These are phyloP conservation scores for Paramecium octaurelia DNA, from an alignment of 73 alveolate species.

Conservation along the genomic window DNA sequence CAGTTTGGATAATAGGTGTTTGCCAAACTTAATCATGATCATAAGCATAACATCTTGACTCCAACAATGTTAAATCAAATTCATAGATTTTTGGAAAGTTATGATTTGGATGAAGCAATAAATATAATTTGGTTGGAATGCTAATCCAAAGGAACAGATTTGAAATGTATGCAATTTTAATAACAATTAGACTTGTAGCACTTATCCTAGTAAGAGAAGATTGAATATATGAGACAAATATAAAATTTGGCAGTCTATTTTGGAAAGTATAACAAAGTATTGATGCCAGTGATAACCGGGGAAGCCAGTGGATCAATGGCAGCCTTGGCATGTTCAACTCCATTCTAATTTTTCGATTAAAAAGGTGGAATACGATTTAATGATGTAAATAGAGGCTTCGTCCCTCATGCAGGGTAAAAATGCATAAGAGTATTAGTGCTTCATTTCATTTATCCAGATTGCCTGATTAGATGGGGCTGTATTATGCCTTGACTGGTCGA, in stretches of 20 bases:
- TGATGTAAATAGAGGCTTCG: neutral
- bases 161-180: neutral
- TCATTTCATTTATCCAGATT: neutral
- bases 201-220: neutral
- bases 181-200: neutral
- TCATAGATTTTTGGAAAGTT: neutral
- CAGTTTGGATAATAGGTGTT: neutral
- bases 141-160: neutral
- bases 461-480: neutral
- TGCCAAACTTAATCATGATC: neutral
- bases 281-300: neutral
- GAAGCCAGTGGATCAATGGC: neutral
- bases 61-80: neutral
- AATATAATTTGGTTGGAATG: neutral
- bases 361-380: neutral
- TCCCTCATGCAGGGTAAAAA: neutral
- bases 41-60: neutral
- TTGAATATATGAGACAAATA: neutral
- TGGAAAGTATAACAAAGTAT: neutral
- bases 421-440: neutral
- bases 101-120: neutral
- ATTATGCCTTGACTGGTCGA: neutral
- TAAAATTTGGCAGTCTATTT: neutral
- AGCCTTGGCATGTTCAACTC: neutral
- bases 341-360: neutral